These are phyloP conservation scores for Fusarium protoensiforme DNA, from an alignment of 2,329 filamentous ascomycete genomes.

Conservation along the genomic window DNA sequence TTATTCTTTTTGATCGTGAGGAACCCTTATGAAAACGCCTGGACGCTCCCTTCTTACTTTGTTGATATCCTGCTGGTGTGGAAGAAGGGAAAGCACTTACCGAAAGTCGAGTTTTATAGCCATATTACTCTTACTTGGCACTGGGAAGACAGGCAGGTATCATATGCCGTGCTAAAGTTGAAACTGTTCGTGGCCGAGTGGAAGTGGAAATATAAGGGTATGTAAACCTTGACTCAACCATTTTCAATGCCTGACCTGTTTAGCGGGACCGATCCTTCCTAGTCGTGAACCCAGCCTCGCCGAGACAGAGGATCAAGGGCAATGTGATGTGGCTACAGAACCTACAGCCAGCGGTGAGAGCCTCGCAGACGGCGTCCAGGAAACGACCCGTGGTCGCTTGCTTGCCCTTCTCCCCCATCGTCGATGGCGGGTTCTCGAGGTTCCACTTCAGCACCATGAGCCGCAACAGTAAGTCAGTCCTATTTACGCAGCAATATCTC, in stretches of 20 bases:
- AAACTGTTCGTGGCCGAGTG: neutral
- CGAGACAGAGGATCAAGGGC: neutral
- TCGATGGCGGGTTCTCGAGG: neutral
- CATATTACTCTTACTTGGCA: neutral
- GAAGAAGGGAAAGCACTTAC: neutral
- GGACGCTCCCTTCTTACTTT: neutral
- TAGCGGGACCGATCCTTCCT: neutral
- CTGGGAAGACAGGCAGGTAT: neutral
- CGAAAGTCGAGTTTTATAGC: neutral
- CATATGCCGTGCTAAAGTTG: neutral
- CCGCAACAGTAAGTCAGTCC: neutral
- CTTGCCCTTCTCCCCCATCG: neutral
- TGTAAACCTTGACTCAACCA: neutral
- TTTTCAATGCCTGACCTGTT: neutral
- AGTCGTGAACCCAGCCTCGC: neutral
- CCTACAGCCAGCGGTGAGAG: neutral
- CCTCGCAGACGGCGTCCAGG: neutral
- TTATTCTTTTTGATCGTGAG: neutral
- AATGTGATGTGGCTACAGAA: neutral
- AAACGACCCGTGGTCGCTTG: neutral
- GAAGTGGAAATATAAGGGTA: neutral
- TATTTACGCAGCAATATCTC: neutral
- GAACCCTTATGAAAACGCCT: neutral
- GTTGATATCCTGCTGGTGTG: neutral
- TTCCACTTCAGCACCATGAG: neutral